phyloP scores from a whole-genome alignment of 371 early-diverging fungal species.

The Dinochytrium kinnereticum region DNA sequence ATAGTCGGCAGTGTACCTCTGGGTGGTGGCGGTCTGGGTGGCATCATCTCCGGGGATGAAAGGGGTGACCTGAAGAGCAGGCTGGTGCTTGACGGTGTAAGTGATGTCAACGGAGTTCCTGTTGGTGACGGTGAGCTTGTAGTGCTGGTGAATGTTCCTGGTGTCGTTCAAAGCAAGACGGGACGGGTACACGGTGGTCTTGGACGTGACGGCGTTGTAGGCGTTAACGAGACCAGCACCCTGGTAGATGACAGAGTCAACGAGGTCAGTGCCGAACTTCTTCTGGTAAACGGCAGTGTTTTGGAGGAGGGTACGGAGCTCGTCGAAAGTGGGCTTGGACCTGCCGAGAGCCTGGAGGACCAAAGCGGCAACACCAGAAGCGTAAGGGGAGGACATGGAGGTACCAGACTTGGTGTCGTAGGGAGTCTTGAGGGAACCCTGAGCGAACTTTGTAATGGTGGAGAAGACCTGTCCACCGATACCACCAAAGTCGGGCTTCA shows the following conservation, averaged over 20 bases:
- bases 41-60: constrained; percentile 22
- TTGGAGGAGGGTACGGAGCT: constrained; percentile 24
- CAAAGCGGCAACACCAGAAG: constrained; percentile 33
- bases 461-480: constrained; percentile 35
- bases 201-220: constrained; percentile 59
- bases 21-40: background rate
- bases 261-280: constrained; percentile 19
- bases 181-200: constrained; percentile 62
- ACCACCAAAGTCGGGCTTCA: constrained; percentile 40
- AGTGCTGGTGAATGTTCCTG: constrained; percentile 49
- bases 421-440: background rate
- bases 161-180: constrained; percentile 60
- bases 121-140: constrained; percentile 50
- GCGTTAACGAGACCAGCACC: constrained; percentile 77
- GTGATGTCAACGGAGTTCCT: constrained; percentile 61
- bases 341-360: background rate
- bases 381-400: constrained; percentile 51
- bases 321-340: background rate
- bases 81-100: constrained; percentile 56
- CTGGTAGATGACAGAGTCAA: constrained; percentile 62
- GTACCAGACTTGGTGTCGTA: constrained; percentile 28
- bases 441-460: constrained; percentile 21
- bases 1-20: constrained; percentile 26
- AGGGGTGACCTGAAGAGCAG: constrained; percentile 23
- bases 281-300: constrained; percentile 54